phyloP scores from a whole-genome alignment of 345 rosid genomes.

The Eucalyptus tenuipes region DNA sequence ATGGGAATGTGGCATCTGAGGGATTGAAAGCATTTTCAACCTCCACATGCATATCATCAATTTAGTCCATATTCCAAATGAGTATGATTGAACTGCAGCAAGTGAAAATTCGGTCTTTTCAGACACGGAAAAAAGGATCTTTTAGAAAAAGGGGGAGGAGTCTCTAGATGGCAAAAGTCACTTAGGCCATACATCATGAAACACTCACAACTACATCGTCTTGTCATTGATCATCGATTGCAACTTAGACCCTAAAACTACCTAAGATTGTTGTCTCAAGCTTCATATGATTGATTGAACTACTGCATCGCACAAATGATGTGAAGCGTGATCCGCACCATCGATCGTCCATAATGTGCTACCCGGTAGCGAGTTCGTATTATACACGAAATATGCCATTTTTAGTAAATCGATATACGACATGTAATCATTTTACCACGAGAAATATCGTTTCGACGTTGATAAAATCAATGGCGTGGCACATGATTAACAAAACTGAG shows the following conservation, averaged over 20 bases:
- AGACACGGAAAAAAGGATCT: neutral
- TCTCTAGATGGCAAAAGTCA: neutral
- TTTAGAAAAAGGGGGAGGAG: neutral
- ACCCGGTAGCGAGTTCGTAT: neutral
- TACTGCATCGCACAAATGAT: neutral
- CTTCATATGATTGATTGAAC: neutral
- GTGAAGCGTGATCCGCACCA: neutral
- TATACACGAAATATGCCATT: neutral
- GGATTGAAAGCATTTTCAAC: neutral
- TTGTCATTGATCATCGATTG: neutral
- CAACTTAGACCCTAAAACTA: neutral
- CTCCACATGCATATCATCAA: neutral
- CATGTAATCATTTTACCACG: neutral
- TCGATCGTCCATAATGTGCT: neutral
- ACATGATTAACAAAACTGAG: neutral
- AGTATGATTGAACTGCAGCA: neutral
- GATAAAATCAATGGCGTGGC: neutral
- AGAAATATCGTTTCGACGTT: accelerated
- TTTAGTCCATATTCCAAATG: neutral
- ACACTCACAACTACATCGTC: neutral
- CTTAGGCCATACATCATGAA: neutral
- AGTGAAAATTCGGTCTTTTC: neutral
- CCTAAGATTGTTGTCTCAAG: neutral
- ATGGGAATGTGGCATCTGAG: neutral
- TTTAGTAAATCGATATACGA: neutral